A percentile compares a stretch with the other conserved stretches of the same genome.
phyloP scores from a whole-genome alignment of 345 rosid genomes.

The Populus deltoides region DNA sequence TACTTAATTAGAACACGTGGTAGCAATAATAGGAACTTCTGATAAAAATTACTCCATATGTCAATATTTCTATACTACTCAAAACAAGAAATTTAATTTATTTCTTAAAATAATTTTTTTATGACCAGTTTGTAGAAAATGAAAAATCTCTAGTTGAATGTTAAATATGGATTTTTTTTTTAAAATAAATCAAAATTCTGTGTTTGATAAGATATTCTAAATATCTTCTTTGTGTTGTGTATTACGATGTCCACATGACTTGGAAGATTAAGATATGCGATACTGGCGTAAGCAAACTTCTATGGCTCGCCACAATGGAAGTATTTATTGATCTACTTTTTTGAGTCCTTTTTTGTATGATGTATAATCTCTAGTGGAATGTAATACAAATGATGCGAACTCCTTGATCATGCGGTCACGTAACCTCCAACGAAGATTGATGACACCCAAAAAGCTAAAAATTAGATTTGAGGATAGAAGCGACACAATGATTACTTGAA shows the following conservation, averaged over 20 bases:
- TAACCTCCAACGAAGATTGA: no score
- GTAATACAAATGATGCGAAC: background rate
- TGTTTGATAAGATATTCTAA: no score
- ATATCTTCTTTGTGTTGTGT: background rate
- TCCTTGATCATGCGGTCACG: no score
- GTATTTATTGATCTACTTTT: background rate
- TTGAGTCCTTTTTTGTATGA: background rate
- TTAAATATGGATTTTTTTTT: background rate
- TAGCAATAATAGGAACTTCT: background rate
- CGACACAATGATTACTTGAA: no score
- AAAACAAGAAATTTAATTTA: background rate
- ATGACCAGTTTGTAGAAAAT: background rate
- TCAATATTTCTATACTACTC: background rate
- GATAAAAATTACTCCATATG: background rate
- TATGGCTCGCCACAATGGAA: background rate
- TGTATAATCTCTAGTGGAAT: background rate
- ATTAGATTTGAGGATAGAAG: no score
- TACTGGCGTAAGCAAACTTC: background rate
- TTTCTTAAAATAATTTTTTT: background rate
- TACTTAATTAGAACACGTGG: background rate
- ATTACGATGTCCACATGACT: background rate
- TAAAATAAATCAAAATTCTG: background rate
- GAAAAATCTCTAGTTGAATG: background rate
- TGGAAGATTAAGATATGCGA: background rate
- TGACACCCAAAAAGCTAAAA: no score